These are phyloP conservation scores for Geotrichum candidum DNA, from an alignment of 1,139 yeast genomes.

Conservation along the genomic window DNA sequence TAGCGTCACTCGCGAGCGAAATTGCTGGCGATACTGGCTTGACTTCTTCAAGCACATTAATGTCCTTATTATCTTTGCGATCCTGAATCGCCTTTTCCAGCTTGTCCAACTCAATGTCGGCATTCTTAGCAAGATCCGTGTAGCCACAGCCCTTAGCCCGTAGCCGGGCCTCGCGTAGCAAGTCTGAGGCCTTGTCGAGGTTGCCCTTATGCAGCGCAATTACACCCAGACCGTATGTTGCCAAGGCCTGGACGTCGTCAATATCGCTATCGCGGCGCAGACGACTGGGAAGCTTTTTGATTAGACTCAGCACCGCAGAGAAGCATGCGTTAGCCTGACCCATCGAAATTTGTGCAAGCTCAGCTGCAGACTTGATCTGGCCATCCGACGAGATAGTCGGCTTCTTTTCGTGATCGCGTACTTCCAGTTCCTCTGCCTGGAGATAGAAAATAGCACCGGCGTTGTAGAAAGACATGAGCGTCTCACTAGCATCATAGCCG, in stretches of 20 bases:
- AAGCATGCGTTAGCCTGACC: slow-evolving; percentile 21
- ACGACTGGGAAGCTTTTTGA: slow-evolving; percentile 46
- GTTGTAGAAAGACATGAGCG: slow-evolving; percentile 59
- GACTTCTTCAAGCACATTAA: not conserved
- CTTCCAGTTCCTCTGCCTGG: slow-evolving; percentile 63
- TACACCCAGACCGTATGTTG: slow-evolving; percentile 83
- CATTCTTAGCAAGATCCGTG: slow-evolving; percentile 54
- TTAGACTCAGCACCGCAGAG: slow-evolving; percentile 44
- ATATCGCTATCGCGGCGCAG: slow-evolving; percentile 42
- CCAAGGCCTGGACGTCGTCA: slow-evolving; percentile 66
- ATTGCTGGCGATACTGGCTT: not conserved
- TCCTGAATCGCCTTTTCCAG: slow-evolving; percentile 32
- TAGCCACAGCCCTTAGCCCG: slow-evolving; percentile 67
- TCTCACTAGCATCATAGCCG: slow-evolving; percentile 59
- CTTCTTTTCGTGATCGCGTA: slow-evolving; percentile 36
- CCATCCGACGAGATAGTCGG: slow-evolving; percentile 26
- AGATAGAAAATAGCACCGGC: slow-evolving; percentile 65
- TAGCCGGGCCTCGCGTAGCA: slow-evolving; percentile 63
- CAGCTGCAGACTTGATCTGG: slow-evolving; percentile 19
- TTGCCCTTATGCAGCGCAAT: slow-evolving; percentile 56
- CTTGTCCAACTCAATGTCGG: slow-evolving; percentile 59
- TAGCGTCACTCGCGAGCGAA: not conserved
- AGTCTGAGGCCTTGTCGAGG: slow-evolving; percentile 52
- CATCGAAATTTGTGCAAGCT: slow-evolving; percentile 9
- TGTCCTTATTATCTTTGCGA: not conserved